phyloP scores from a whole-genome alignment of 2,329 filamentous ascomycete genomes.

The Trichoderma cornu-damae region DNA sequence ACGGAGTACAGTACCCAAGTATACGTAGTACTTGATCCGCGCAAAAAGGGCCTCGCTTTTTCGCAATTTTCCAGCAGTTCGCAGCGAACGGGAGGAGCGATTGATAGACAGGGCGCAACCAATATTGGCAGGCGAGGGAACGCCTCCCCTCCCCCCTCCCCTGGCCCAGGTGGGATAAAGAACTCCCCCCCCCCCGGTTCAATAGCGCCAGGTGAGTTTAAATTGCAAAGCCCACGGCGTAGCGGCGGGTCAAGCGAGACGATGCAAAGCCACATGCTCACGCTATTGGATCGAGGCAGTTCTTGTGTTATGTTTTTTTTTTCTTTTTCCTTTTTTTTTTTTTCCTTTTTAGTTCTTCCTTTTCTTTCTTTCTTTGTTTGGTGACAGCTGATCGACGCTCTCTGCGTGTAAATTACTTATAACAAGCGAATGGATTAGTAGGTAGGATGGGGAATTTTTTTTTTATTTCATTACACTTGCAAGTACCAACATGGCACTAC shows the following conservation, averaged over 20 bases:
- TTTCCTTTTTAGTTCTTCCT: no score
- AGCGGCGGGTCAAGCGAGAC: constrained; percentile 2
- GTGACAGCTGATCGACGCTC: no score
- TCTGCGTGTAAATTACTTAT: no score
- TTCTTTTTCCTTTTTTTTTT: no score
- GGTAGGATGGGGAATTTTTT: no score
- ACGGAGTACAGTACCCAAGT: no score
- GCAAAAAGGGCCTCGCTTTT: not conserved
- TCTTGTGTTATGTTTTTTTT: not conserved
- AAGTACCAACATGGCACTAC: no score
- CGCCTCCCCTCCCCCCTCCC: constrained; percentile 14
- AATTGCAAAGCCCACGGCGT: constrained; percentile 12
- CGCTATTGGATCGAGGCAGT: not conserved
- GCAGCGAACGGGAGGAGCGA: constrained; percentile 3
- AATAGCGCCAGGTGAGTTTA: constrained; percentile 19
- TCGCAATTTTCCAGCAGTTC: not conserved
- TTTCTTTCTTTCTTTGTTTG: no score
- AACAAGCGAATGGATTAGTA: no score
- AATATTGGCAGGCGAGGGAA: constrained; percentile 4
- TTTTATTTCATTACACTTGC: no score
- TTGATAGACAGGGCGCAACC: not conserved
- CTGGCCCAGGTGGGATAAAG: constrained; percentile 4
- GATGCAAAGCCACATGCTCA: constrained; percentile 4
- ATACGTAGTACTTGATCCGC: not conserved
- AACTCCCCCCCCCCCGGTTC: no score